These are phyloP conservation scores for Endoconidiophora laricicola DNA, from an alignment of 2,329 filamentous ascomycete species.

Conservation along the genomic window DNA sequence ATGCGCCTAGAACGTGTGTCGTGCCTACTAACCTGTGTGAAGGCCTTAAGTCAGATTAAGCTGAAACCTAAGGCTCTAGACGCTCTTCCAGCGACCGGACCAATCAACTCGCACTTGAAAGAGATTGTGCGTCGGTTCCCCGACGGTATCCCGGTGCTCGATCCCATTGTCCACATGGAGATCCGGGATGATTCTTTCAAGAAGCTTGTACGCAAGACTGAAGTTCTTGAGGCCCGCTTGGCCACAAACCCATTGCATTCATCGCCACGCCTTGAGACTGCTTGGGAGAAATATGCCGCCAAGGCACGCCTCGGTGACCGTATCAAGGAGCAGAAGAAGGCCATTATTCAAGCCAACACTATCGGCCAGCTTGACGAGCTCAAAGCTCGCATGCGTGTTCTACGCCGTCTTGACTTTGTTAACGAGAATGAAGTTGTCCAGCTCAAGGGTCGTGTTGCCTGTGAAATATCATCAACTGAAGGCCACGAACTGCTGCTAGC, in stretches of 20 bases:
- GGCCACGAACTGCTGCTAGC: slow-evolving; percentile 88
- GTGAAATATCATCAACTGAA: slow-evolving; percentile 81
- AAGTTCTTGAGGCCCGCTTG: slow-evolving; percentile 82
- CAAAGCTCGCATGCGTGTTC: slow-evolving; percentile 86
- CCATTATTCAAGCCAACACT: slow-evolving; percentile 68
- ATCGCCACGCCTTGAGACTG: slow-evolving; percentile 62
- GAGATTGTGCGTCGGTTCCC: slow-evolving; percentile 81
- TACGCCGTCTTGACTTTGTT: slow-evolving; percentile 87
- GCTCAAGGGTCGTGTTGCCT: slow-evolving; percentile 91
- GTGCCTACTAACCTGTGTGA: slow-evolving; percentile 70
- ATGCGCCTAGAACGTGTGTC: slow-evolving; percentile 70
- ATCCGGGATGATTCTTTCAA: slow-evolving; percentile 90
- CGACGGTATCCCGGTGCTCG: slow-evolving; percentile 74
- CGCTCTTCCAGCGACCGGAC: slow-evolving; percentile 16
- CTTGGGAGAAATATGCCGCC: slow-evolving; percentile 73
- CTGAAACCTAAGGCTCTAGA: slow-evolving; percentile 25
- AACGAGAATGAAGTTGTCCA: slow-evolving; percentile 91
- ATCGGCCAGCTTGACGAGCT: slow-evolving; percentile 91
- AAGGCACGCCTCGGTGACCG: slow-evolving; percentile 63
- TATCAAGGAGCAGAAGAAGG: slow-evolving; percentile 78
- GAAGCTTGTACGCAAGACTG: slow-evolving; percentile 85
- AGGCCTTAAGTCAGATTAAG: slow-evolving; percentile 67
- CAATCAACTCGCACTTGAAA: slow-evolving; percentile 51
- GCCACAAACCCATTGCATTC: slow-evolving; percentile 83
- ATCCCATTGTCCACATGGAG: slow-evolving; percentile 91